Base-by-base conservation (phyloP, 2,329 filamentous ascomycete species). In the Stagonosporopsis vannaccii region DNA sequence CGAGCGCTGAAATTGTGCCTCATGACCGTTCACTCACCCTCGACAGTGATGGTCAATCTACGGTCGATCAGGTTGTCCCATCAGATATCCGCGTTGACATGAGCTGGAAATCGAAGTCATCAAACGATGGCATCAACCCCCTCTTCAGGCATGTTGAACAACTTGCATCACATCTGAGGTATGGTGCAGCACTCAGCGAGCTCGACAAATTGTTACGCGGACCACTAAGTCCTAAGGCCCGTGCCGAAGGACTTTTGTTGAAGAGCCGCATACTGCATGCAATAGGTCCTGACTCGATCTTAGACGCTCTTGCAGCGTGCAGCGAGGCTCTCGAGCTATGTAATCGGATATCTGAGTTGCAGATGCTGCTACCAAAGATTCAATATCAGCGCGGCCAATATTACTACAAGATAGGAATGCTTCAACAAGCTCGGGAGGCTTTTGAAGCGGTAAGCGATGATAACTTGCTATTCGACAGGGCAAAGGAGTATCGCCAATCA, bases 321-420 rank as follows among this genome's bases (percentile, higher is more conserved):
- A 72, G 66, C 47, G 71, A 74, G 36, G 71, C 70, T 9, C 32
- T 74, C 22, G 67, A 70, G 28, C 47, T 73, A 1, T 73, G 71
- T 51, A 51, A 65, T 23, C 65, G 63, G 12, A 32, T 66, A 1
- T 50, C 61, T 0, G 67, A 69, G 17, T 49, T 72, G 3, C 57
- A 67, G 20, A 41, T 36, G 8, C 60, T 69, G 20, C 42, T 71
- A 1, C 66, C 71, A 0, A 61, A 59, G 36, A 65, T 72, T 30
- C 70, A 68, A 30, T 69, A 66, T 30, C 66, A 74, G 30, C 64
- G 63, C 15, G 63, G 66, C 2, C 11, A 71, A 3, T 66, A 66
- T 23, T 65, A 60, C 28, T 66, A 70, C 22, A 65, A 69, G 23
- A 52, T 73, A 33, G 55, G 52, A 9, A 65, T 65, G 60, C 53